Base-by-base conservation (phyloP, 2,329 filamentous ascomycete genomes). In the Colletotrichum acutatum region DNA sequence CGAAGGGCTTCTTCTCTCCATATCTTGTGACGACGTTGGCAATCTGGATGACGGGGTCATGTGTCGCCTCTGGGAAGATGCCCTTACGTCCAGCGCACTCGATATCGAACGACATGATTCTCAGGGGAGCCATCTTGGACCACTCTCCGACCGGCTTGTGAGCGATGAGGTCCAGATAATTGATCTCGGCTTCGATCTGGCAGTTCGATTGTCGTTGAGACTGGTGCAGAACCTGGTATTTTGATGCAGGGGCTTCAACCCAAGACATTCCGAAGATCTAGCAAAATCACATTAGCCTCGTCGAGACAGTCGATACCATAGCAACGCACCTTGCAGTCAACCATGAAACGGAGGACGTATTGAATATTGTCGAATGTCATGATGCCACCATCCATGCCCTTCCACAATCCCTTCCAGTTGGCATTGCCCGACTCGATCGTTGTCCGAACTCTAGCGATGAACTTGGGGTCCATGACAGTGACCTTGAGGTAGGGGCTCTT, bases 71-170 rank as follows among this genome's bases (percentile, higher is more conserved):
- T 0, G 97, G 97, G 79, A 99, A 99, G 79, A 99, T 93, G 76
- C 97, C 97, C 84, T 99, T 98, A 77, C 97, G 93, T 64, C 97
- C 97, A 77, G 97, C 97, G 82, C 97, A 99, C 83, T 99, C 97
- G 77, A 99, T 99, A 90, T 99, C 97, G 79, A 99, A 98, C 5
- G 97, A 98, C 58, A 99, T 84, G 59, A 98, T 93, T 74, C 97
- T 92, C 4, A 99, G 86, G 0, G 97, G 97, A 0, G 97, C 97
- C 92, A 98, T 98, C 84, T 98, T 99, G 32, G 95, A 94, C 95
- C 96, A 99, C 80, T 98, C 95, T 22, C 95, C 96, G 76, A 97
- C 93, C 2, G 95, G 91, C 61, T 94, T 91, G 82, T 98, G 96
- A 11, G 97, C 92, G 75, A 98, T 91, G 9, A 99, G 86, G 78